phyloP scores from a whole-genome alignment of 768 basidiomycete species.

The Hydnum rufescens region DNA sequence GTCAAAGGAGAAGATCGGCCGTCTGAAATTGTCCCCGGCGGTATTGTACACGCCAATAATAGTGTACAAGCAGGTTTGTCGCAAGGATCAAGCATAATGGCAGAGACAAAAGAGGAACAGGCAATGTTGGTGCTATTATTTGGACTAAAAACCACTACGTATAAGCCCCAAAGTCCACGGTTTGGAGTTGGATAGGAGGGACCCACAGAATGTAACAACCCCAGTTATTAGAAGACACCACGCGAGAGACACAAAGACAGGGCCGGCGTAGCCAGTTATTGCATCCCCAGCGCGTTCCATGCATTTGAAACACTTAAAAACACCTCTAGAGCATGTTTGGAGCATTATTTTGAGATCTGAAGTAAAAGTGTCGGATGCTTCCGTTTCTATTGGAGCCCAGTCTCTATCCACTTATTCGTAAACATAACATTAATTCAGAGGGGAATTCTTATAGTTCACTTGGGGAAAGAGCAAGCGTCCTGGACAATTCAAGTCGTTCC shows the following conservation, averaged over 20 bases:
- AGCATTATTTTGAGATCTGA: too few species aligned
- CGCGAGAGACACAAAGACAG: slow-evolving; percentile 73
- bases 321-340: slow-evolving; percentile 14
- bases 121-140: slow-evolving; percentile 48
- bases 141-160: slow-evolving; percentile 33
- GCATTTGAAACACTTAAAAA: slow-evolving; percentile 41
- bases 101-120: slow-evolving; percentile 35
- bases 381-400: too few species aligned
- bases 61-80: slow-evolving; percentile 58
- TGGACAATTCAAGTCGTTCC: too few species aligned
- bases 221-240: slow-evolving; percentile 49
- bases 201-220: slow-evolving; percentile 64
- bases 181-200: neutral
- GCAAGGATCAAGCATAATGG: slow-evolving; percentile 60
- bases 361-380: too few species aligned
- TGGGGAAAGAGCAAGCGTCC: too few species aligned
- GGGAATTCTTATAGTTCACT: too few species aligned
- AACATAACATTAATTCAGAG: too few species aligned
- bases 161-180: neutral
- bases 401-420: too few species aligned
- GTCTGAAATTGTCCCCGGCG: slow-evolving; percentile 64
- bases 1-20: neutral
- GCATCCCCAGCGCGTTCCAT: slow-evolving; percentile 59
- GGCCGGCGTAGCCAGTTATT: slow-evolving; percentile 79
- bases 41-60: slow-evolving; percentile 68